Evolutionary conservation across 352 stramenopile genomes (phyloP).

Genomic region (Phytophthora pluvialis): DNA sequence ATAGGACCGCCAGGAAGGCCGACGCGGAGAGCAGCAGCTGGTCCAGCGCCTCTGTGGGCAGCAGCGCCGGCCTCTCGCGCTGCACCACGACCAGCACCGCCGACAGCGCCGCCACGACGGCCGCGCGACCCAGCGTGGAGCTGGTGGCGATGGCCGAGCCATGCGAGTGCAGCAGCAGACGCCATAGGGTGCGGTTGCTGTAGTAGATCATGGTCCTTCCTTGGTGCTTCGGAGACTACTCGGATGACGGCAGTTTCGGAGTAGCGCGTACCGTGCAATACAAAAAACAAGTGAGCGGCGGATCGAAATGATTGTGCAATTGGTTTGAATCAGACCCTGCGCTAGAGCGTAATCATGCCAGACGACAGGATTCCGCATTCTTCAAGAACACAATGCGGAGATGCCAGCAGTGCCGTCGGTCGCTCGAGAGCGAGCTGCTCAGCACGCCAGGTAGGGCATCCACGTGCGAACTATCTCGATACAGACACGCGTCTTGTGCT

Average conservation of each 20-base stretch:
- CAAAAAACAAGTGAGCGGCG: slow-evolving; percentile 3
- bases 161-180: slow-evolving; percentile 38
- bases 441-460: slow-evolving; percentile 37
- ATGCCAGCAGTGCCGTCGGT: slow-evolving; percentile 43
- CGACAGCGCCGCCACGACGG: slow-evolving; percentile 30
- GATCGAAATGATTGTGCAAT: slow-evolving; percentile 24
- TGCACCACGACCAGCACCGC: slow-evolving; percentile 34
- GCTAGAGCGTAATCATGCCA: slow-evolving; percentile 22
- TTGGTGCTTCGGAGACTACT: slow-evolving; percentile 8
- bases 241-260: background rate
- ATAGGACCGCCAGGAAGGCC: slow-evolving; percentile 45
- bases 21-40: slow-evolving; percentile 47
- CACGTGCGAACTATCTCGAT: background rate
- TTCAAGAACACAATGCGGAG: slow-evolving; percentile 35
- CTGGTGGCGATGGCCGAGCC: slow-evolving; percentile 41
- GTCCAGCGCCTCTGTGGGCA: slow-evolving; percentile 32
- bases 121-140: slow-evolving; percentile 38
- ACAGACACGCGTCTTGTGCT: background rate
- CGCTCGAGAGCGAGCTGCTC: slow-evolving; percentile 47
- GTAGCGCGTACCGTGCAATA: background rate
- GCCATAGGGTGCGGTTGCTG: slow-evolving; percentile 47
- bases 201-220: slow-evolving; percentile 65
- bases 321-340: slow-evolving; percentile 25
- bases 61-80: slow-evolving; percentile 22
- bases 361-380: slow-evolving; percentile 22